Base-by-base conservation (phyloP, 352 stramenopile species). In the Pythium sp. region DNA sequence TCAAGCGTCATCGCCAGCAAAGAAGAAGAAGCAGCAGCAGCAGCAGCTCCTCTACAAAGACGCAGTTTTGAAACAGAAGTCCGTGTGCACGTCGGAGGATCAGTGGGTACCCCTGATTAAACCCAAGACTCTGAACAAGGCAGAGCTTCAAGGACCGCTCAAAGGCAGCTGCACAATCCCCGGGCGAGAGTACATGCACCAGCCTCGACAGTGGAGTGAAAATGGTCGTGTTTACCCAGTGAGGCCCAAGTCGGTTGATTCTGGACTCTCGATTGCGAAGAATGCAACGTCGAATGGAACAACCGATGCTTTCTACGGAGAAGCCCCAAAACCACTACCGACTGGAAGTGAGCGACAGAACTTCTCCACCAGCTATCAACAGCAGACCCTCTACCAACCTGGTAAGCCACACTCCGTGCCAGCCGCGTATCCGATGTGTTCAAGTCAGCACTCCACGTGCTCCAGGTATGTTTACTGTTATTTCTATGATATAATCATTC, bases 1-100 rank as follows among this genome's bases (percentile, higher is more conserved):
- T 7, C 55, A 5, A 22, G 56, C 32, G 32, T 30, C 56, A 62
- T 22, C 11, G 6, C 32, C 56, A 8, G 30, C 58, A 5, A 67
- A 47, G 43, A 74, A 47, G 43, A 74, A 77, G n/a, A 75, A 79
- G 30, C 46, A 26, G 24, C 24, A 26, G 24, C 24, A 51, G 28
- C 72, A 77, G n/a, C 74, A 79, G 32, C 46, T 87, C 3, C 34
- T 80, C 12, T 89, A 87, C 58, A 79, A 87, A 32, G 82, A 89
- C 63, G 77, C 77, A 24, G 80, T 90, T 6, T 65, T 91, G 15
- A 76, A 79, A 57, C 78, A 85, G 58, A 77, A 65, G 7, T 18
- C 43, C 14, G 67, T 11, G 9, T 49, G 56, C 22, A 9, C 11
- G 9, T 15, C 9, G 14, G 60, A 49, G 2, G 43, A 47, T 18